phyloP scores from a whole-genome alignment of 2,329 filamentous ascomycete species.

The Fonsecaea nubica region DNA sequence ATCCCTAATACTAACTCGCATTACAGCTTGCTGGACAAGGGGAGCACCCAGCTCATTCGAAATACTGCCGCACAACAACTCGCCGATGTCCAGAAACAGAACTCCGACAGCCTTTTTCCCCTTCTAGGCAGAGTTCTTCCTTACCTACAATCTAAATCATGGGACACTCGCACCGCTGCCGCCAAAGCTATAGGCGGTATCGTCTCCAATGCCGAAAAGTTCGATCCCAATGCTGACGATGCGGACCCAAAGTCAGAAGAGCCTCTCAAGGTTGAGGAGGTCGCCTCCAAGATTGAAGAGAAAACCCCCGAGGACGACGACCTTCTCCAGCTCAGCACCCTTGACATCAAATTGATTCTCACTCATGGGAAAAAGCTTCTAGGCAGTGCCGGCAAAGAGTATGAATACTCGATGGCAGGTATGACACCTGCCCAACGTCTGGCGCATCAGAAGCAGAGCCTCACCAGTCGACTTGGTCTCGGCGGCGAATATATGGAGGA shows the following conservation, averaged over 20 bases:
- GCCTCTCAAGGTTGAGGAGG: slow-evolving; percentile 55
- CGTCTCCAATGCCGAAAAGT: slow-evolving; percentile 82
- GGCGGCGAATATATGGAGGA: slow-evolving; percentile 85
- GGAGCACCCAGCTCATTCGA: slow-evolving; percentile 92
- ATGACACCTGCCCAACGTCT: slow-evolving; percentile 83
- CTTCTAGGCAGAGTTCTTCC: slow-evolving; percentile 92
- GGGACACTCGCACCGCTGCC: slow-evolving; percentile 93
- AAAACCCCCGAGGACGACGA: slow-evolving; percentile 58
- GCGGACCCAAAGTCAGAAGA: slow-evolving; percentile 60
- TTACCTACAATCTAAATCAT: slow-evolving; percentile 91
- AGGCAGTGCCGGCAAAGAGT: slow-evolving; percentile 77
- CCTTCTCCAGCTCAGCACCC: slow-evolving; percentile 71
- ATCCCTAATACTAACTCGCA: slow-evolving; percentile 29
- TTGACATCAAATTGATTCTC: slow-evolving; percentile 81
- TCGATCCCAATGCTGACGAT: slow-evolving; percentile 85
- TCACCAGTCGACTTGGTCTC: slow-evolving; percentile 80
- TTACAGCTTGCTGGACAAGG: slow-evolving; percentile 87
- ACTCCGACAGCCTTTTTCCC: slow-evolving; percentile 97
- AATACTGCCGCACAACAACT: slow-evolving; percentile 97
- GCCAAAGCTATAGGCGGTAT: slow-evolving; percentile 95
- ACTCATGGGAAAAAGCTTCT: slow-evolving; percentile 83
- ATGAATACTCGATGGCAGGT: slow-evolving; percentile 82
- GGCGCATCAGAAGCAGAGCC: slow-evolving; percentile 85
- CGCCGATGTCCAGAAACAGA: slow-evolving; percentile 96
- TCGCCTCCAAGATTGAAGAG: slow-evolving; percentile 50